phyloP scores from a whole-genome alignment of 495 filamentous ascomycete species.

The Trichoderma parareesei region DNA sequence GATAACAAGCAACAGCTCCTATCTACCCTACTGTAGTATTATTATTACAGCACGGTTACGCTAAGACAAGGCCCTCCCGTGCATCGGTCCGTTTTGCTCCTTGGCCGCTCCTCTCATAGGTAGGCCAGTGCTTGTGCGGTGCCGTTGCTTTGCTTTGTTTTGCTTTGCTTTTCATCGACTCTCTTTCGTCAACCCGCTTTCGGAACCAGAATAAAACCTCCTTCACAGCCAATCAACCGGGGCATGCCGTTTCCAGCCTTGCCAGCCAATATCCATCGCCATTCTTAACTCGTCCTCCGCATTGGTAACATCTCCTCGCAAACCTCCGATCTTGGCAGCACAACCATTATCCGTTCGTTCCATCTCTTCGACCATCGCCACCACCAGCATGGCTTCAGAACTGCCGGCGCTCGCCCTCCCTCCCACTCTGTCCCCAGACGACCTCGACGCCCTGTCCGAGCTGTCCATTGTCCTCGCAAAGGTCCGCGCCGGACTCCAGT shows the following conservation, averaged over 20 bases:
- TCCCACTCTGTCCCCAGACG: slow-evolving; percentile 47
- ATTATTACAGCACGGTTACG: neutral
- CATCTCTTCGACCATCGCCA: neutral
- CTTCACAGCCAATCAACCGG: neutral
- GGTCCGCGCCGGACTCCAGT: slow-evolving; percentile 43
- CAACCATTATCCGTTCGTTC: neutral
- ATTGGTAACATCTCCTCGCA: too few relatives aligned
- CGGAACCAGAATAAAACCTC: neutral
- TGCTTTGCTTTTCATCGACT: neutral
- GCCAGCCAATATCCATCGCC: neutral
- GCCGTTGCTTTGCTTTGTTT: neutral
- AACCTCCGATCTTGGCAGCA: too few relatives aligned
- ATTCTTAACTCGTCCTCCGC: neutral
- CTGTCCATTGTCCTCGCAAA: slow-evolving; percentile 69
- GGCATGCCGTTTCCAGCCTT: neutral
- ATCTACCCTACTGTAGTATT: neutral
- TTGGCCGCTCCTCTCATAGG: neutral
- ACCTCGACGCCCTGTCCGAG: slow-evolving; percentile 78
- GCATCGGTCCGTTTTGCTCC: slow-evolving; percentile 6
- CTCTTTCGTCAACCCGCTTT: neutral
- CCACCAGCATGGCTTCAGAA: slow-evolving; percentile 1
- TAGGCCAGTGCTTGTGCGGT: neutral
- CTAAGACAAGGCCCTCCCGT: neutral
- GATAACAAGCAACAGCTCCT: neutral
- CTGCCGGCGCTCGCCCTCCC: slow-evolving; percentile 25